A percentile compares a stretch with the other conserved stretches of the same genome.
These are phyloP conservation scores for Cryptosporidium parvum DNA, from an alignment of 169 alveolate genomes.

Conservation along the genomic window DNA sequence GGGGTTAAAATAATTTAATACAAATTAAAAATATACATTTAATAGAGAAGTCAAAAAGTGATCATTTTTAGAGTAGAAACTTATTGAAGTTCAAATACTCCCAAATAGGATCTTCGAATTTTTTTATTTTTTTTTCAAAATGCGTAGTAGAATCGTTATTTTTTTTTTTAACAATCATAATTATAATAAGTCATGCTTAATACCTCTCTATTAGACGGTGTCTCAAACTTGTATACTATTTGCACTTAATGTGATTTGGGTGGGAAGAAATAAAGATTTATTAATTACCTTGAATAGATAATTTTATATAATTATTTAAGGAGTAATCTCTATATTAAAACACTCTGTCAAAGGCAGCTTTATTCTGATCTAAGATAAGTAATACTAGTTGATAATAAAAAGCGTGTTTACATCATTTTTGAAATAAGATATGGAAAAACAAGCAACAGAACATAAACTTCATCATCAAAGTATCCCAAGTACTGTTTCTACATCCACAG, in stretches of 20 bases:
- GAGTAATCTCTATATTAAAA: not conserved
- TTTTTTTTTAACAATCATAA: not conserved
- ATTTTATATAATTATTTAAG: not conserved
- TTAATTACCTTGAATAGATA: too few species aligned
- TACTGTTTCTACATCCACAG: constrained; percentile 39
- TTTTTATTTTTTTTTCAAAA: not conserved
- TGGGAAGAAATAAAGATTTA: not conserved
- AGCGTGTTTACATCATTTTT: not conserved
- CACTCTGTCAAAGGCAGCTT: not conserved
- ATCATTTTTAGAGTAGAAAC: too few species aligned
- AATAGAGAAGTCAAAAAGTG: not conserved
- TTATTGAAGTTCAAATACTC: not conserved
- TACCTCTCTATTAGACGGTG: constrained; percentile 54
- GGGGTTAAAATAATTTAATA: not conserved
- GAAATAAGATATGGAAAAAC: constrained; percentile 4
- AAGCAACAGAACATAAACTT: not conserved
- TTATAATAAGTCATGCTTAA: not conserved
- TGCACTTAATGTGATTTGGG: constrained; percentile 17
- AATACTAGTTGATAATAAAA: not conserved
- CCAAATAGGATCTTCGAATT: not conserved
- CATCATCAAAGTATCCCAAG: constrained; percentile 30
- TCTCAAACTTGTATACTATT: constrained; percentile 10
- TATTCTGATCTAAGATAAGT: not conserved
- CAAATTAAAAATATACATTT: not conserved
- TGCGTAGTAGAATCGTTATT: not conserved